A percentile compares a stretch with the other conserved stretches of the same genome.
Evolutionary conservation across 2,329 filamentous ascomycete species (phyloP).

Genomic region (Neurospora crassa): DNA sequence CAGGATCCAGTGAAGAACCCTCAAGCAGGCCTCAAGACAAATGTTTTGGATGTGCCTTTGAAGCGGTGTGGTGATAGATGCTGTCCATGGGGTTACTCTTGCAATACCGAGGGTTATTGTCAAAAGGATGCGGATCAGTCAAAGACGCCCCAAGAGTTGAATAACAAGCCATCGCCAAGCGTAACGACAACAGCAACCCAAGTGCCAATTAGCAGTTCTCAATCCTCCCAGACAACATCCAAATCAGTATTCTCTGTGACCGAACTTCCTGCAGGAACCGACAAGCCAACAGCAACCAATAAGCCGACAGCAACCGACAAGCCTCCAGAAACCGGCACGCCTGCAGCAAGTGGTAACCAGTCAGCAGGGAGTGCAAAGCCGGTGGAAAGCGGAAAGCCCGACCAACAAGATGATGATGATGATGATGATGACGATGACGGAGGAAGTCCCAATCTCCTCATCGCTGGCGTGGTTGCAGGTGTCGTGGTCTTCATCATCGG

Average conservation of each 20-base stretch:
- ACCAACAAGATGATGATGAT: not conserved
- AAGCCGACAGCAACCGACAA: not conserved
- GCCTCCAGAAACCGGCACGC: not conserved
- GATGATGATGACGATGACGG: not conserved
- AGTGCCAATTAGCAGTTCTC: conserved; percentile 3
- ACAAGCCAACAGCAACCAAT: not conserved
- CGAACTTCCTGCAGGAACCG: not conserved
- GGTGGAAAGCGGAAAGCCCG: not conserved
- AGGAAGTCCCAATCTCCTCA: conserved; percentile 26
- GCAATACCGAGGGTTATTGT: conserved; percentile 42
- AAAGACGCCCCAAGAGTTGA: not conserved
- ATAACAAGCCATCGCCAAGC: conserved; percentile 15
- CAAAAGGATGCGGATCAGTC: conserved; percentile 40
- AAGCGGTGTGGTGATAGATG: conserved; percentile 50
- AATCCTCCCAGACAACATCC: not conserved
- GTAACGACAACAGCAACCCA: conserved; percentile 15
- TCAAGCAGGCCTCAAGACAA: conserved; percentile 55
- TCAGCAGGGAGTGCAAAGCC: not conserved
- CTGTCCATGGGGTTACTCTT: conserved; percentile 65
- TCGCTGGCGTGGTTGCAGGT: conserved; percentile 39
- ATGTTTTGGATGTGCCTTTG: conserved; percentile 46
- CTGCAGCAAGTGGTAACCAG: not conserved
- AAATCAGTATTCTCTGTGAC: not conserved
- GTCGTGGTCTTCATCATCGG: conserved; percentile 31
- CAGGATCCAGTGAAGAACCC: conserved; percentile 51